These are phyloP conservation scores for Ballota nigra DNA, from an alignment of 257 asterid species.

Conservation along the genomic window DNA sequence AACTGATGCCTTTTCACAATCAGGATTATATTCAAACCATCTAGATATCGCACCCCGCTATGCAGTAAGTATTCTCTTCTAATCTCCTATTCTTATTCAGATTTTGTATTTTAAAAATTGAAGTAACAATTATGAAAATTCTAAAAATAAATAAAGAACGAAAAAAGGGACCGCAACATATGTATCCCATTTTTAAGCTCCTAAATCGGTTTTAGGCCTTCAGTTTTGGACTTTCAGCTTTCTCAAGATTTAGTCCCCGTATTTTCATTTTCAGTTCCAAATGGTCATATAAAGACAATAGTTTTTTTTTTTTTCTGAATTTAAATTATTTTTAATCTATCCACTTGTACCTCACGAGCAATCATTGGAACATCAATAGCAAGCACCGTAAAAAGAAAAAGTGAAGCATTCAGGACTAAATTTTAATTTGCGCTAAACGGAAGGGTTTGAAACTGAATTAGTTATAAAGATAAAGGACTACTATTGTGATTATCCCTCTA, in stretches of 20 bases:
- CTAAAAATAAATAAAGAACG: neutral
- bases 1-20: conserved; percentile 85
- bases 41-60: conserved; percentile 93
- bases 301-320: neutral
- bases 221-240: neutral
- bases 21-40: conserved; percentile 89
- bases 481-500: neutral
- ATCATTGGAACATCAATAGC: neutral
- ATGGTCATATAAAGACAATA: neutral
- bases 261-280: neutral
- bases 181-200: neutral
- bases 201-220: neutral
- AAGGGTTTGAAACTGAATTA: neutral
- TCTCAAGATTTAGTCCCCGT: neutral
- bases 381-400: neutral
- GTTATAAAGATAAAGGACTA: neutral
- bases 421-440: neutral
- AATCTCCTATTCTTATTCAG: neutral
- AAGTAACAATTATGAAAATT: neutral
- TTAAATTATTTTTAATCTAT: neutral
- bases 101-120: neutral
- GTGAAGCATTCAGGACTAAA: neutral
- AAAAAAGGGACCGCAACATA: neutral
- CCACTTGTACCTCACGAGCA: neutral
- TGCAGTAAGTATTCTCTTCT: conserved; percentile 50